Base-by-base conservation (phyloP, 176 grass and related monocot species). In the Poa pratensis region DNA sequence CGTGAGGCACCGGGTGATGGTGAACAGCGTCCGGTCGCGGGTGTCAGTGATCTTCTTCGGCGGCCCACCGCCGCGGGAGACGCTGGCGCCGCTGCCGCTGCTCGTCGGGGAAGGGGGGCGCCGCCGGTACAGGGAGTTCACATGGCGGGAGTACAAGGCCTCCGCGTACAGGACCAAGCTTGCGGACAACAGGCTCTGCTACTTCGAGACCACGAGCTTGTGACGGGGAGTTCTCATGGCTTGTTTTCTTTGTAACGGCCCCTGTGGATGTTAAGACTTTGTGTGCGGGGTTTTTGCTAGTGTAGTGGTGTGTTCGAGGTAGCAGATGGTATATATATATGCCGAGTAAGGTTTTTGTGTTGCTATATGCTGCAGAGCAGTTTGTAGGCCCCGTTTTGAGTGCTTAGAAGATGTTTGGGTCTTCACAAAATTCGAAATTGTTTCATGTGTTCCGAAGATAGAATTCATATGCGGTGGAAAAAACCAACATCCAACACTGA, bases 21-120 rank as follows among this genome's bases (percentile, higher is more conserved):
- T 91, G 28, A 92, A 70, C 69, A 85, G 79, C 42, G 51, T 46
- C 17, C 81, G 80, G 43, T 71, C 95, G 11, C 73, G 95, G 53
- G 54, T 94, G 27, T 97, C 95, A 1, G 82, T 97, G 57, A 92
- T 97, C 86, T 97, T 94, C 83, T 97, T 97, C 61, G 95, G 84
- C 0, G 95, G 95, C 1, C 92, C 92, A 23, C 57, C 90, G 15
- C 88, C 74, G 10, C 60, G 52, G 24, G 86, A 94, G 88, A 80
- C 32, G 55, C 79, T 94, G 48, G 92, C 82, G 43, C 95, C 95
- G 43, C 73, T 90, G 79, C 86, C 88, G 20, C 58, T 60, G 69
- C 62, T 97, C 17, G 84, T 97, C 43, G 50, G 46, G 37, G 92
- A 94, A 39, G 88, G 90, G 0, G 88, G 91, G 0, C 79, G 84